Evolutionary conservation across 2,329 filamentous ascomycete species (phyloP).

Genomic region (Cylindrodendrum hubeiense): DNA sequence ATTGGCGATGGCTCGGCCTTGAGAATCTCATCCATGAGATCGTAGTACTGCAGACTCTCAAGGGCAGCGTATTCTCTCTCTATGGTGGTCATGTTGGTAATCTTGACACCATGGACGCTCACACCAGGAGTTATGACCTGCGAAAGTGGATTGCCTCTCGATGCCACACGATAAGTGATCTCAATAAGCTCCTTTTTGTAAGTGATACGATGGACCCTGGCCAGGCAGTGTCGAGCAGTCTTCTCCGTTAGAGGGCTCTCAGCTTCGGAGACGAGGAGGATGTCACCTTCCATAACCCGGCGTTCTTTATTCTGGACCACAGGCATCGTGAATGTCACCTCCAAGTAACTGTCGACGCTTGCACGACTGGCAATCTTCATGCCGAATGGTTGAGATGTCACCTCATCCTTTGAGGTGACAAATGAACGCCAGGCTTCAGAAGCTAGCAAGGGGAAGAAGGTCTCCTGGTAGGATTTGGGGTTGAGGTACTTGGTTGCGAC

Average conservation of each 20-base stretch:
- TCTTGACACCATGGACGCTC: constrained; percentile 80
- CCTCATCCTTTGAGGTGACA: constrained; percentile 89
- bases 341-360: constrained; percentile 92
- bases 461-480: constrained; percentile 84
- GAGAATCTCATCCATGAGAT: constrained; percentile 92
- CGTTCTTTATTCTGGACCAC: constrained; percentile 77
- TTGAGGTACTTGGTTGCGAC: constrained; percentile 85
- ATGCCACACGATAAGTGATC: constrained; percentile 86
- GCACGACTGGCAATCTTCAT: constrained; percentile 90
- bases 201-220: constrained; percentile 82
- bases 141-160: constrained; percentile 71
- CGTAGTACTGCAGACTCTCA: constrained; percentile 93
- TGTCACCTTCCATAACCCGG: constrained; percentile 84
- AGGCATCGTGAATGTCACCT: constrained; percentile 88
- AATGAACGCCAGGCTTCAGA: constrained; percentile 98
- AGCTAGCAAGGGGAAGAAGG: constrained; percentile 89
- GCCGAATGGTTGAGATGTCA: constrained; percentile 82
- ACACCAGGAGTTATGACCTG: constrained; percentile 76
- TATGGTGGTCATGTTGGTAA: constrained; percentile 93
- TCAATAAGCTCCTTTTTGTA: constrained; percentile 87
- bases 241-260: constrained; percentile 76
- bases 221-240: constrained; percentile 83
- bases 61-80: constrained; percentile 96
- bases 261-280: constrained; percentile 85
- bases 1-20: constrained; percentile 91